A percentile compares a stretch with the other conserved stretches of the same genome.
phyloP scores from a whole-genome alignment of 306 rosid genomes.

The Lagenaria siceraria region DNA sequence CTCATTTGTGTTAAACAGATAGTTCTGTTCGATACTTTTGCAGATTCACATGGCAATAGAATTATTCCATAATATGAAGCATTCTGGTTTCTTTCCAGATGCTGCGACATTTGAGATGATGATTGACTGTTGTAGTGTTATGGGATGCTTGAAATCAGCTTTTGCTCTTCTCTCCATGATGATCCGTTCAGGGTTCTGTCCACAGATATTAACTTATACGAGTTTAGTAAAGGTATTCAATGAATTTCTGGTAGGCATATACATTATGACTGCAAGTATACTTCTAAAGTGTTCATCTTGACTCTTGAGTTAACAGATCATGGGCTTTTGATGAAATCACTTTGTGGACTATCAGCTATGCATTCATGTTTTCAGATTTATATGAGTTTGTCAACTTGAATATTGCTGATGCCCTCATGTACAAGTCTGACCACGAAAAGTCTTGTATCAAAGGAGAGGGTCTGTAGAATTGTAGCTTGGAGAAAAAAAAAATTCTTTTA shows the following conservation, averaged over 20 bases:
- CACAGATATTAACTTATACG: constrained; percentile 36
- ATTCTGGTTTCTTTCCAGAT: constrained; percentile 37
- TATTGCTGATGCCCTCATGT: not conserved
- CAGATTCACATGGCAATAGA: constrained; percentile 52
- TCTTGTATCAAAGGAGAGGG: not conserved
- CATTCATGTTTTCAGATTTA: not conserved
- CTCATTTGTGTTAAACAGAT: constrained; percentile 11
- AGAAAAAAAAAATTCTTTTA: not conserved
- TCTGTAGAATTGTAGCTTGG: not conserved
- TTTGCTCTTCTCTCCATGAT: constrained; percentile 48
- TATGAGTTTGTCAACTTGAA: not conserved
- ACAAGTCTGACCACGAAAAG: not conserved
- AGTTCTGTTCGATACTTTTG: constrained; percentile 24
- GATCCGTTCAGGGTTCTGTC: constrained; percentile 63
- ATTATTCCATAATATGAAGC: constrained; percentile 59
- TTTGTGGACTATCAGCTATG: not conserved
- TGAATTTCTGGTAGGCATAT: not conserved
- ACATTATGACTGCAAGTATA: not conserved
- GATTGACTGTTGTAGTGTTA: constrained; percentile 54
- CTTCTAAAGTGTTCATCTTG: not conserved
- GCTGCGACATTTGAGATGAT: constrained; percentile 54
- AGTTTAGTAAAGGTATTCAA: constrained; percentile 48
- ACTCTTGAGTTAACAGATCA: not conserved
- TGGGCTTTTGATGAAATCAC: not conserved
- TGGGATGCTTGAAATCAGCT: constrained; percentile 55